phyloP scores from a whole-genome alignment of 2,329 filamentous ascomycete genomes.

The Rhynchosporium secalis region DNA sequence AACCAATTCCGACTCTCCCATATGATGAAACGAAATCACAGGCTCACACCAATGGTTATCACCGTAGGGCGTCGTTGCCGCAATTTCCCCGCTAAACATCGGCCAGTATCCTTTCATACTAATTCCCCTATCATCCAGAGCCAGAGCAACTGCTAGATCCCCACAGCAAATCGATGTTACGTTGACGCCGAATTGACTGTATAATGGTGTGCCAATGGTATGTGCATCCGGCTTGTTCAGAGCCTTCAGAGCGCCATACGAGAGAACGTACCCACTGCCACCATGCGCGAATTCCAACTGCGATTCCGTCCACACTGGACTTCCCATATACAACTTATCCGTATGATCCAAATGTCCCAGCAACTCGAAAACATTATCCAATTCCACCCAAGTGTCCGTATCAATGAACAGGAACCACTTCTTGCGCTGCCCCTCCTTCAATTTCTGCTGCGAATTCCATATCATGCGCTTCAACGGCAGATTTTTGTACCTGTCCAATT shows the following conservation, averaged over 20 bases:
- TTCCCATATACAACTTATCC: slow-evolving; percentile 18
- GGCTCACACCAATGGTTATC: slow-evolving; percentile 26
- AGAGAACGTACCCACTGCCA: slow-evolving; percentile 23
- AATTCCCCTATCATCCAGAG: slow-evolving; percentile 17
- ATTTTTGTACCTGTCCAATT: slow-evolving; percentile 26
- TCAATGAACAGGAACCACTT: slow-evolving; percentile 29
- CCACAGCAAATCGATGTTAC: slow-evolving; percentile 21
- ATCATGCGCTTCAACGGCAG: slow-evolving; percentile 25
- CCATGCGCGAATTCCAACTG: slow-evolving; percentile 23
- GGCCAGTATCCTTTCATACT: slow-evolving; percentile 23
- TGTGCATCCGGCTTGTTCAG: slow-evolving; percentile 19
- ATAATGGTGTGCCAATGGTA: slow-evolving; percentile 10
- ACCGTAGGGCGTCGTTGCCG: slow-evolving; percentile 19
- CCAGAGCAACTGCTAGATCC: slow-evolving; percentile 20
- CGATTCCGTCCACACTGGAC: slow-evolving; percentile 19
- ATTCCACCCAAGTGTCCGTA: slow-evolving; percentile 27
- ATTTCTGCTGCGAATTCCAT: slow-evolving; percentile 19
- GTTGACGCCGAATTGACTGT: slow-evolving; percentile 18
- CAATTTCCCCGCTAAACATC: slow-evolving; percentile 26
- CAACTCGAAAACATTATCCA: slow-evolving; percentile 23
- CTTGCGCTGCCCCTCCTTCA: slow-evolving; percentile 10
- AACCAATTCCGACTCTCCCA: slow-evolving; percentile 18
- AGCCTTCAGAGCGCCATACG: slow-evolving; percentile 21
- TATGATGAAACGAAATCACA: slow-evolving; percentile 25
- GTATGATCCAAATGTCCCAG: slow-evolving; percentile 17